Base-by-base conservation (phyloP, 1,284 basidiomycete species). In the Ustilago hordei region DNA sequence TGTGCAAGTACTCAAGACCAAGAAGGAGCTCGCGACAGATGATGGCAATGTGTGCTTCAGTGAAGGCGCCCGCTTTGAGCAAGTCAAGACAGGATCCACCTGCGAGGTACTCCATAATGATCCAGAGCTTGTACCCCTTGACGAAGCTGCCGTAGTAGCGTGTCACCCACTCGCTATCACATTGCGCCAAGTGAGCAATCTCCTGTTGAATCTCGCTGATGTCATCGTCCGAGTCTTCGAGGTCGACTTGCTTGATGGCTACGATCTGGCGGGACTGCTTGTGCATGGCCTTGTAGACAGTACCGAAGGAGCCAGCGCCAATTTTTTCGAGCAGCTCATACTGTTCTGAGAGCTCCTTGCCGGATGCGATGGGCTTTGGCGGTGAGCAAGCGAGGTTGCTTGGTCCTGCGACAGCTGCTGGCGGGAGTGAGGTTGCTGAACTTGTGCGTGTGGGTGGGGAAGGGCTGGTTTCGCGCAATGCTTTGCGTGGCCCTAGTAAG, bases 41-140 rank as follows among this genome's bases (percentile, higher is more conserved):
- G 79, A 97, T 92, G 15, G 96, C 95, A 75, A 98, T 97, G 84
- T 98, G 95, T 0, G 90, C 89, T 87, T 99, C 97, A 8, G 92
- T 91, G 86, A 98, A 97, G 23, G 91, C 89, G 31, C 94, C 95
- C 0, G 94, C 91, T 86, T 96, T 97, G 81, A 98, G 90, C 56
- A 99, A 89, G 86, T 98, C 96, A 59, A 97, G 90, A 87, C 96
- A 98, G 23, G 95, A 98, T n/a, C 96, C 96, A 38, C 96, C 97
- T 0, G 95, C 95, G 58, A 98, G 92, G 86, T 95, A 98, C 87
- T 99, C 96, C 97, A 99, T 99, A 83, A 99, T 90, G 85, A 99
- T 99, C 97, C 97, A 99, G 19, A 99, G 89, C 86, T 98, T 97
- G 89, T 96, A 98, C 15, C 93, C 92, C 76, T 94, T 92, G 70